phyloP scores from a whole-genome alignment of 306 rosid genomes.

The Fagus sylvatica region DNA sequence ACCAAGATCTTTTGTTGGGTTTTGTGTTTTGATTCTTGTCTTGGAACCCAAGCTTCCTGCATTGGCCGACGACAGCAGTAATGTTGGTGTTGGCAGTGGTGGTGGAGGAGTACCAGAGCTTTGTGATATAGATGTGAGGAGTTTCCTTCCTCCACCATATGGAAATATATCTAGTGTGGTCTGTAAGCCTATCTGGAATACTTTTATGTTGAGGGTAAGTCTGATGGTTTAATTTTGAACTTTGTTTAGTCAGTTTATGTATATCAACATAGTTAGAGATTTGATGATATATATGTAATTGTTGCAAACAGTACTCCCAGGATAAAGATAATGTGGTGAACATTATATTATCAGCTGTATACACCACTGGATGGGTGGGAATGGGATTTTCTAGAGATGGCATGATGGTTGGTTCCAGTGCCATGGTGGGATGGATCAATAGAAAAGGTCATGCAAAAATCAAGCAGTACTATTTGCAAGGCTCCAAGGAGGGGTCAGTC shows the following conservation, averaged over 20 bases:
- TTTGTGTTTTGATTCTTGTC: slow-evolving; percentile 41
- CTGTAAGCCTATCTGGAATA: slow-evolving; percentile 88
- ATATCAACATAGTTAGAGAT: not conserved
- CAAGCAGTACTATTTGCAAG: slow-evolving; percentile 83
- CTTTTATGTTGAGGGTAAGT: slow-evolving; percentile 82
- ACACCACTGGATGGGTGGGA: slow-evolving; percentile 97
- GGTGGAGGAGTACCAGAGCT: slow-evolving; percentile 36
- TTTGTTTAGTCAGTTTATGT: not conserved
- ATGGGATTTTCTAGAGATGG: slow-evolving; percentile 89
- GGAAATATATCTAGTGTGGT: slow-evolving; percentile 57
- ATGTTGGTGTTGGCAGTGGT: not conserved
- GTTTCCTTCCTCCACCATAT: slow-evolving; percentile 86
- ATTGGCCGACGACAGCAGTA: slow-evolving; percentile 37
- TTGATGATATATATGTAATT: not conserved
- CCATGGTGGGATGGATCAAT: slow-evolving; percentile 88
- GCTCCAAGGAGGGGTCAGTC: slow-evolving; percentile 62
- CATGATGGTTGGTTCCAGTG: slow-evolving; percentile 95
- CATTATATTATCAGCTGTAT: slow-evolving; percentile 77
- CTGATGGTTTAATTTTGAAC: not conserved
- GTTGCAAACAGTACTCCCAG: slow-evolving; percentile 64
- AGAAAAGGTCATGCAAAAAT: slow-evolving; percentile 82
- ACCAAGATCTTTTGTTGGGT: slow-evolving; percentile 27
- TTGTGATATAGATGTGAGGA: slow-evolving; percentile 55
- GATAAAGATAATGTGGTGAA: slow-evolving; percentile 61
- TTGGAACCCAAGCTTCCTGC: slow-evolving; percentile 32